phyloP scores from a whole-genome alignment of 1,284 basidiomycete species.

The Tilletia horrida region DNA sequence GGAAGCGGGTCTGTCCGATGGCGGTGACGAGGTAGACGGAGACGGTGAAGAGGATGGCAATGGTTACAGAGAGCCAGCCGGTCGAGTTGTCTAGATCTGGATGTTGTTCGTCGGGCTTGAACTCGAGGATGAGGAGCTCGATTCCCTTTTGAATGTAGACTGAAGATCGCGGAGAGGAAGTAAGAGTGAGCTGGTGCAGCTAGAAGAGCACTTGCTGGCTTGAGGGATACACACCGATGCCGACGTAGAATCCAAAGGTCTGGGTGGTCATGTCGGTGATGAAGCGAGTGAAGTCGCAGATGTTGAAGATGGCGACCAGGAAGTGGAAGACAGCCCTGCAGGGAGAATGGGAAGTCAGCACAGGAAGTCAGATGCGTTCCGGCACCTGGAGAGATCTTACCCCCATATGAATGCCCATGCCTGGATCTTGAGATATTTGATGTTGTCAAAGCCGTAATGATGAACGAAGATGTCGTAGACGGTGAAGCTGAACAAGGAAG shows the following conservation, averaged over 20 bases:
- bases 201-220: too few relatives aligned
- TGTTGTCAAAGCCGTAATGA: slow-evolving; percentile 42
- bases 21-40: slow-evolving; percentile 54
- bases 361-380: neutral
- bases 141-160: slow-evolving; percentile 58
- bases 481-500: slow-evolving; percentile 54
- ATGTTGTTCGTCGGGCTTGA: slow-evolving; percentile 31
- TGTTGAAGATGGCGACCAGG: slow-evolving; percentile 75
- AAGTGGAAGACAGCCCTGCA: slow-evolving; percentile 76
- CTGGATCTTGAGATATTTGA: slow-evolving; percentile 47
- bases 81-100: slow-evolving; percentile 48
- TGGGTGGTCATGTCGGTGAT: slow-evolving; percentile 77
- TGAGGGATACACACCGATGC: slow-evolving; percentile 27
- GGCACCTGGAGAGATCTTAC: neutral
- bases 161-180: slow-evolving; percentile 25
- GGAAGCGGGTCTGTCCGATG: slow-evolving; percentile 43
- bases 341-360: neutral
- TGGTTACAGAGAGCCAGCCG: slow-evolving; percentile 57
- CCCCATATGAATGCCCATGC: slow-evolving; percentile 87
- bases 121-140: slow-evolving; percentile 57
- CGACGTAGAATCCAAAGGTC: slow-evolving; percentile 74
- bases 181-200: too few relatives aligned
- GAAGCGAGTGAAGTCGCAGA: slow-evolving; percentile 56
- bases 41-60: slow-evolving; percentile 57
- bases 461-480: slow-evolving; percentile 51